Conservation (phyloP, 108 stramenopile genomes). For the Parietichytrium sp. region DNA sequence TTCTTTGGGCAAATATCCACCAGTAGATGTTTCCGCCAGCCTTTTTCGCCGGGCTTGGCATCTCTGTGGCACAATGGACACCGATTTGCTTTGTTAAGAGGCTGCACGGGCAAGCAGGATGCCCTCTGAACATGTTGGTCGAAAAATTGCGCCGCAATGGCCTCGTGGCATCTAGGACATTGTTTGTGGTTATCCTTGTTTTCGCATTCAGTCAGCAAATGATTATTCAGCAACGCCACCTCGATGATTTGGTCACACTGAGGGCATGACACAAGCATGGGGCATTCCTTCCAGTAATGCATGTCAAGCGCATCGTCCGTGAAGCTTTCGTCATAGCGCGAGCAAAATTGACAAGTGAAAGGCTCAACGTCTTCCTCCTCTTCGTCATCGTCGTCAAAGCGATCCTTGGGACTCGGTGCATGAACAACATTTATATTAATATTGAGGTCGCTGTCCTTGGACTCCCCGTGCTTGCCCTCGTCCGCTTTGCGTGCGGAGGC, state of each 20-base stretch:
- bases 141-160: constrained; percentile 16
- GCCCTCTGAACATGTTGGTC: not conserved
- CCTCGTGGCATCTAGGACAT: not conserved
- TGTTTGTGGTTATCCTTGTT: constrained; percentile 30
- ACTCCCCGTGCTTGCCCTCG: not conserved
- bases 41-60: constrained; percentile 33
- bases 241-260: constrained; percentile 33
- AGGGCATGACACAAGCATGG: not conserved
- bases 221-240: constrained; percentile 25
- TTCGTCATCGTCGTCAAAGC: not conserved
- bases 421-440: constrained; percentile 18
- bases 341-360: constrained; percentile 24
- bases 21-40: constrained; percentile 22
- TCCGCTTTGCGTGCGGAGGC: not conserved
- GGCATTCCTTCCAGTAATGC: constrained; percentile 37
- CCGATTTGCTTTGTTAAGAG: not conserved
- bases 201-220: constrained; percentile 3
- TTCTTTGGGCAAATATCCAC: not conserved
- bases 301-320: constrained; percentile 24
- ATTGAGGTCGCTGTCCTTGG: not conserved
- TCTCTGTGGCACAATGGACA: constrained; percentile 23
- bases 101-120: not conserved
- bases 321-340: not conserved
- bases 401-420: no score
- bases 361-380: not conserved